Evolutionary conservation across 2,329 filamentous ascomycete species (phyloP).

Genomic region (Diaporthe sp.): DNA sequence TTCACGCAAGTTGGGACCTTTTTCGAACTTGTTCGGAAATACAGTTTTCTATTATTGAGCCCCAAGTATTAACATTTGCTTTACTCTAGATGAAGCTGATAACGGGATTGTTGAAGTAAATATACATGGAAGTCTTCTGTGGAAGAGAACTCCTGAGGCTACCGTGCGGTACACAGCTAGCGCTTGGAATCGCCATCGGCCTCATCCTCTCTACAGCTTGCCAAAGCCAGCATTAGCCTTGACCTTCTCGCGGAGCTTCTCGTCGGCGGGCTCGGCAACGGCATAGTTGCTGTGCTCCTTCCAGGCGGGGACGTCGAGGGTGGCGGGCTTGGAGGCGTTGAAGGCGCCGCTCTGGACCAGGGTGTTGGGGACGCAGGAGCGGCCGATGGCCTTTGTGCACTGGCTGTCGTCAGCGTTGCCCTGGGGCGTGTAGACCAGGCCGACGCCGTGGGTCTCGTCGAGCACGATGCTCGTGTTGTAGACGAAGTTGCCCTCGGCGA

Average conservation of each 20-base stretch:
- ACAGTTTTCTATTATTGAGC: not conserved
- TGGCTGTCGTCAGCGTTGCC: not conserved
- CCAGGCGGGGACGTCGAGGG: conserved; percentile 5
- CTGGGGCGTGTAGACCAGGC: conserved; percentile 5
- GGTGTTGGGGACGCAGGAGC: not conserved
- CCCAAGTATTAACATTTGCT: not conserved
- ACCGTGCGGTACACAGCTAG: not conserved
- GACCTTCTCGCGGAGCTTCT: conserved; percentile 10
- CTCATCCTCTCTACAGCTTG: not conserved
- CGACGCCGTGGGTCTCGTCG: not conserved
- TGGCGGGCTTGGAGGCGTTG: conserved; percentile 11
- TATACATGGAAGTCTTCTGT: not conserved
- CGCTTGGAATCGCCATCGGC: not conserved
- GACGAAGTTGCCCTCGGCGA: conserved; percentile 71
- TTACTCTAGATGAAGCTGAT: not conserved
- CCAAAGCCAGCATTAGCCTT: conserved; percentile 8
- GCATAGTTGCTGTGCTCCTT: conserved; percentile 9
- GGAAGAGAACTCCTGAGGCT: not conserved
- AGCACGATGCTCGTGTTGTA: conserved; percentile 54
- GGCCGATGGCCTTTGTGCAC: conserved; percentile 9
- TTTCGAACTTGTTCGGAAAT: not conserved
- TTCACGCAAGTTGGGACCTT: not conserved
- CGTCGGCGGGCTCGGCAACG: not conserved
- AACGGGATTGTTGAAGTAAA: not conserved
- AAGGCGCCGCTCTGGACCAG: conserved; percentile 6